Base-by-base conservation (phyloP, 495 filamentous ascomycete genomes). In the Talaromyces nanjingensis region DNA sequence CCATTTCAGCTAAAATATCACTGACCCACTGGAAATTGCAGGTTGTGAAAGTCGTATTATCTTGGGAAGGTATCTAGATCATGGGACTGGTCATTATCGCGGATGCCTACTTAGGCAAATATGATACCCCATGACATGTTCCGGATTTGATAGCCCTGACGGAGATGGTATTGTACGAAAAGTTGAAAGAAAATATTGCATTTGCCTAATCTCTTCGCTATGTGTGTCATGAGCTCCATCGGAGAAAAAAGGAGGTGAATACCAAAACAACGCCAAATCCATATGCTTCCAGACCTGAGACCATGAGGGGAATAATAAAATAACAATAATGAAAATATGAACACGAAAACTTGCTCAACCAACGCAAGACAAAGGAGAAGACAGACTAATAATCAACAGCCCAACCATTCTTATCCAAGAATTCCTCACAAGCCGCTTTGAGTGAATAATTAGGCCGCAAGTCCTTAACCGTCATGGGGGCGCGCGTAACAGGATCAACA, bases 401-500 rank as follows among this genome's bases (percentile, higher is more conserved):
- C 93, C 94, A 98, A 27, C 93, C 94, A 72, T 97, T 96, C 64
- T 91, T 78, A 14, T 88, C 79, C 66, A 97, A 73, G 69, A 96
- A 98, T 58, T 91, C 88, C 37, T 89, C 86, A 70, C 91, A 96
- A 0, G 91, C 94, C 31, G 89, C 83, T 73, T 87, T 93, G 59
- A 98, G 81, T 24, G 87, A 87, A 47, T 93, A 78, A 71, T 98
- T 98, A 0, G 91, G 86, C 59, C 92, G 77, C 54, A 98, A 73
- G n/a, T 97, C 93, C 24, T 81, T 74, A 24, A 85, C 79, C 1
- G 73, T 73, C 59, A 97, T 81, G 0, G 91, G 84, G 61, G 89
- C 86, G 31, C 93, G 79, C 0, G 93, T 98, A 24, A 97, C 69
- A 0, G 94, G 94, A 74, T 98, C 94, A 1, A 84, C 86, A 3